Evolutionary conservation across 495 filamentous ascomycete genomes (phyloP).

Genomic region (Tuber aestivum): DNA sequence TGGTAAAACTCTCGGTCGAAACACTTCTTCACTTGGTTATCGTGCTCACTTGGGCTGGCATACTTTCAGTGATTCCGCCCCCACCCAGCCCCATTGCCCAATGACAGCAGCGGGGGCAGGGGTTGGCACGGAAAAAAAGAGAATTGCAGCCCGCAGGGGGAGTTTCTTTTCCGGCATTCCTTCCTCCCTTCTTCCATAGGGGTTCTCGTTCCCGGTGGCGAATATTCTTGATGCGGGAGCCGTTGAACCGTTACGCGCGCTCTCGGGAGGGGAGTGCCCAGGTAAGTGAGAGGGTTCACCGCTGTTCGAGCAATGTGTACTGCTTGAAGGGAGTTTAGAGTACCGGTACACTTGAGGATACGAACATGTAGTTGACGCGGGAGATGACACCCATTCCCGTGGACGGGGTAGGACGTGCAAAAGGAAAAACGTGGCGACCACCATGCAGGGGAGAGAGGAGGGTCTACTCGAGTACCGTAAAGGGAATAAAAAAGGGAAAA

Average conservation of each 20-base stretch:
- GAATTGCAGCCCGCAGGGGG: neutral
- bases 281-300: neutral
- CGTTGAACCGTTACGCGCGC: neutral
- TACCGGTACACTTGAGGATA: neutral
- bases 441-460: neutral
- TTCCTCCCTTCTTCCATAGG: neutral
- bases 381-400: constrained; percentile 2
- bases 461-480: neutral
- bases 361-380: neutral
- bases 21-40: neutral
- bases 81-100: neutral
- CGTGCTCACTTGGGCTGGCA: neutral
- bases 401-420: neutral
- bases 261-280: neutral
- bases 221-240: neutral
- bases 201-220: neutral
- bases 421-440: constrained; percentile 2
- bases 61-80: neutral
- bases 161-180: neutral
- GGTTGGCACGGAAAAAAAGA: neutral
- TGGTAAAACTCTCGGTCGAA: neutral
- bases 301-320: neutral
- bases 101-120: neutral
- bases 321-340: neutral
- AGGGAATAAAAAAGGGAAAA: neutral